phyloP scores from a whole-genome alignment of 768 basidiomycete species.

The Leccinum boreale region DNA sequence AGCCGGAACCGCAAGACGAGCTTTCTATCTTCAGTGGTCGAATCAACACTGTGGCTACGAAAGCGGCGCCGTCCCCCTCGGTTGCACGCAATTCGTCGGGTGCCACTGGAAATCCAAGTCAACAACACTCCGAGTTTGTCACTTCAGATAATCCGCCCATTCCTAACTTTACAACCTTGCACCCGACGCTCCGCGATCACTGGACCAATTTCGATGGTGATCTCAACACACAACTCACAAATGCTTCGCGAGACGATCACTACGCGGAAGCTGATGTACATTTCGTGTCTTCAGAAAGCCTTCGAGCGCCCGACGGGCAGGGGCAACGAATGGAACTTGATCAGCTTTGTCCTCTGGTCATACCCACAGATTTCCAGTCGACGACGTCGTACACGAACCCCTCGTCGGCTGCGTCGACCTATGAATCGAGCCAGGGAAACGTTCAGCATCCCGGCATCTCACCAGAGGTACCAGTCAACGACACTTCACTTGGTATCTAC shows the following conservation, averaged over 20 bases:
- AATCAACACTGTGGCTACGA: conserved; percentile 60
- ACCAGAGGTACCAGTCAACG: conserved; percentile 1
- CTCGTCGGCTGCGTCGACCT: conserved; percentile 3
- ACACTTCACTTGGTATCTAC: conserved; percentile 8
- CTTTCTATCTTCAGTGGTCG: conserved; percentile 75
- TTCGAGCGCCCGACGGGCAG: neutral
- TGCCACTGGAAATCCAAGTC: conserved; percentile 26
- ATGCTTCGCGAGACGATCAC: conserved; percentile 28
- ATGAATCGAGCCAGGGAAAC: conserved; percentile 1
- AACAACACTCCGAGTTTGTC: conserved; percentile 28
- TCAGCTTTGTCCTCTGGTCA: conserved; percentile 21
- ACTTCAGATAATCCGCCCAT: conserved; percentile 24
- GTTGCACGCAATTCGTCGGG: neutral
- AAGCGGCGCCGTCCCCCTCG: conserved; percentile 29
- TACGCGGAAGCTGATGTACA: conserved; percentile 20
- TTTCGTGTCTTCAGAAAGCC: conserved; percentile 9
- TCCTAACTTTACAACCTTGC: conserved; percentile 42
- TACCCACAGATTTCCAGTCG: conserved; percentile 18
- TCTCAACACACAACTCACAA: conserved; percentile 48
- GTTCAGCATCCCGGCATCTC: neutral
- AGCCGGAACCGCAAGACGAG: conserved; percentile 57
- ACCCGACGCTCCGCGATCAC: conserved; percentile 55
- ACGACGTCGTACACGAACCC: neutral
- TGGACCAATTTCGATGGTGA: conserved; percentile 55
- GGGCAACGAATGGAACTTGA: conserved; percentile 19